A percentile compares a stretch with the other conserved stretches of the same genome.
phyloP scores from a whole-genome alignment of 2,329 filamentous ascomycete species.

The Aspergillus latus region DNA sequence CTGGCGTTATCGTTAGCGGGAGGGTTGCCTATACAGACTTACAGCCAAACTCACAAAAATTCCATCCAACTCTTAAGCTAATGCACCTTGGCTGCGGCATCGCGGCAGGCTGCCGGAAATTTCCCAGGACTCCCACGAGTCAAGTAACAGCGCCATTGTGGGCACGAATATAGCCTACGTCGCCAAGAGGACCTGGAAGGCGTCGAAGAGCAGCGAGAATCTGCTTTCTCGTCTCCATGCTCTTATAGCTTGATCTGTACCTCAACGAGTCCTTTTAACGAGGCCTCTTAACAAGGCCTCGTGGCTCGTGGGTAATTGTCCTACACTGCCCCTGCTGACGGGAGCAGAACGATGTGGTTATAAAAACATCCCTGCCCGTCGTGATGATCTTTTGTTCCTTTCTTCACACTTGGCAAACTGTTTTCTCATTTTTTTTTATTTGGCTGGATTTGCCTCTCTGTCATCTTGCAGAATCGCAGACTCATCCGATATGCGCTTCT shows the following conservation, averaged over 20 bases:
- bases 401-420: neutral
- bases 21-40: too few relatives aligned
- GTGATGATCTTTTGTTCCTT: neutral
- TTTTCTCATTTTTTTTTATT: neutral
- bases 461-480: too few relatives aligned
- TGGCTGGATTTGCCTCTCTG: too few relatives aligned
- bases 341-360: neutral
- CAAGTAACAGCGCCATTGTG: neutral
- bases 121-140: neutral
- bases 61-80: too few relatives aligned
- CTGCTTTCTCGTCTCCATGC: neutral
- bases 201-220: neutral
- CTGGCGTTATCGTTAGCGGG: too few relatives aligned
- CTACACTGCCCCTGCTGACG: neutral
- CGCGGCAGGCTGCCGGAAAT: too few relatives aligned
- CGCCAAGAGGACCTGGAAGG: neutral
- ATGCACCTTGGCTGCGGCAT: neutral
- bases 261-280: neutral
- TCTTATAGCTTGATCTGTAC: neutral
- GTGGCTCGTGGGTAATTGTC: too few relatives aligned
- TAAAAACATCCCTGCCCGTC: neutral
- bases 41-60: too few relatives aligned
- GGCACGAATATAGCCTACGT: neutral
- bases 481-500: conserved; percentile 7
- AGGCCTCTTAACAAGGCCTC: too few relatives aligned